Base-by-base conservation (phyloP, 768 basidiomycete genomes). In the Chalciporus chontae region DNA sequence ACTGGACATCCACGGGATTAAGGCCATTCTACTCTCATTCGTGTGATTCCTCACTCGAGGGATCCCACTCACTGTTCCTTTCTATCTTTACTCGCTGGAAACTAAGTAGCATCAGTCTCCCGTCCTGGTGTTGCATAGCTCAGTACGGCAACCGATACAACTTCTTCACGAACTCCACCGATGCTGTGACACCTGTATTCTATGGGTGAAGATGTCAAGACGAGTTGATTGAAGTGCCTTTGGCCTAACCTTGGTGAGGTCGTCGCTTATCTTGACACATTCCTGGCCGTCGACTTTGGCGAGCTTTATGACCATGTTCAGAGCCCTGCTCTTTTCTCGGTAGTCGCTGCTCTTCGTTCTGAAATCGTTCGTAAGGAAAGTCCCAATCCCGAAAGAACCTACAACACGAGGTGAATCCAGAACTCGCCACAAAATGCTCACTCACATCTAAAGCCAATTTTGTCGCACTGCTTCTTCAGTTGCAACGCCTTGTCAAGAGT, bases 291-390 rank as follows among this genome's bases (percentile, higher is more conserved):
- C 74, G 11, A 96, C 84, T 40, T 80, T 77, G 34, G 81, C 78
- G 8, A 99, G 74, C 62, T 97, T 97, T 71, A 97, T 94, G 43
- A 99, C 95, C 63, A 98, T 97, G 62, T 95, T 96, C 54, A 96
- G 66, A 18, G 92, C 80, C 61, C 82, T 87, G 71, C 87, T 91
- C 69, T 80, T 81, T 61, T 80, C 78, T 65, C 58, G 62, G 59
- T 77, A 67, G 24, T 69, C 59, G 8, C 71, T 71, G 47, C 70
- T 77, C 65, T 54, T 63, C 40, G 60, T 72, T 59, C 54, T 62
- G 71, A 94, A 96, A 68, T 96, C 94, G 62, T 96, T 97, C 14
- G 93, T 92, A 8, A 97, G 68, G 65, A 77, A 86, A 0, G 96
- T 99, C 1, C 96, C 96, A 39, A 98, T 93, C 8, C 96, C 96